A percentile compares a stretch with the other conserved stretches of the same genome.
These are phyloP conservation scores for Fraxinus xanthoxyloides DNA, from an alignment of 305 asterid genomes.

Conservation along the genomic window DNA sequence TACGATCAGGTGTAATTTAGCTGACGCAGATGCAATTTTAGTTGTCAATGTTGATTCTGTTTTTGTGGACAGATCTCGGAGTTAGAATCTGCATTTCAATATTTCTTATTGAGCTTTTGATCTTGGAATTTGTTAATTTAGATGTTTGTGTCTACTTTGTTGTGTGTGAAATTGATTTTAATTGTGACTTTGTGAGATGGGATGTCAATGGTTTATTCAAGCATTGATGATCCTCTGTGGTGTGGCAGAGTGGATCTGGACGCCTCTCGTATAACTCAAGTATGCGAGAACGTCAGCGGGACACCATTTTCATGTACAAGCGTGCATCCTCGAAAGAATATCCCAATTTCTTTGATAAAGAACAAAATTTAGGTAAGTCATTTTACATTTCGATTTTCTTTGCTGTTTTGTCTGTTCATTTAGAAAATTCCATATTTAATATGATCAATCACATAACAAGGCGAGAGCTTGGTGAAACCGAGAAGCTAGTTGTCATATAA, in stretches of 20 bases:
- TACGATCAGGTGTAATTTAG: background rate
- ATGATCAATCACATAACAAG: background rate
- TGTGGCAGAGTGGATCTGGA: constrained; percentile 33
- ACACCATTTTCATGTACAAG: constrained; percentile 57
- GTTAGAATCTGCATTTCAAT: background rate
- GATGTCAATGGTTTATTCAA: background rate
- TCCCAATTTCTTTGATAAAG: constrained; percentile 42
- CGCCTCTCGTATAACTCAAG: constrained; percentile 23
- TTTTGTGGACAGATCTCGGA: background rate
- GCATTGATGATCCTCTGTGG: background rate
- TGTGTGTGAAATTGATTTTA: background rate
- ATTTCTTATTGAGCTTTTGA: background rate
- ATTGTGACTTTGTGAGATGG: background rate
- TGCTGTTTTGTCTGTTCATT: background rate
- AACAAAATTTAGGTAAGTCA: constrained; percentile 42
- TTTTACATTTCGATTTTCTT: background rate
- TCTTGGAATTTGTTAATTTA: background rate
- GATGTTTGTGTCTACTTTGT: background rate
- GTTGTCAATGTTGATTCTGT: background rate
- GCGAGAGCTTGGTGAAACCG: background rate
- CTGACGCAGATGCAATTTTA: background rate
- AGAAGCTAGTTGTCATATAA: background rate
- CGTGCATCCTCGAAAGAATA: constrained; percentile 60
- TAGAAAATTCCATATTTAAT: background rate
- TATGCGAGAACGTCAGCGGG: constrained; percentile 54